phyloP scores from a whole-genome alignment of 108 stramenopile genomes.

The Bacterosira constricta region DNA sequence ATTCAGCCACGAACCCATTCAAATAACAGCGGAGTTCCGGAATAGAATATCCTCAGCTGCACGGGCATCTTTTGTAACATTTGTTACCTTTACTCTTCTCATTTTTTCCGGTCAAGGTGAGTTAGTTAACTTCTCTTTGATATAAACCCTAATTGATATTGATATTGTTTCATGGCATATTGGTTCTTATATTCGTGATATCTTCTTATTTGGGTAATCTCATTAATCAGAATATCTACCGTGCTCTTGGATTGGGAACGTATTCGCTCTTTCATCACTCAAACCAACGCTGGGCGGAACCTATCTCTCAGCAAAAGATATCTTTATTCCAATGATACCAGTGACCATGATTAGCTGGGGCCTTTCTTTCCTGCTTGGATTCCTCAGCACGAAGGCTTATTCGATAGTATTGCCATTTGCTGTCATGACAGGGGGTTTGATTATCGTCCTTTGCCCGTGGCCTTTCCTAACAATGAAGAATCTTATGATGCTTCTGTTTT shows the following conservation, averaged over 20 bases:
- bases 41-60: constrained; percentile 3
- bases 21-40: constrained; percentile 8
- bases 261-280: constrained; percentile 33
- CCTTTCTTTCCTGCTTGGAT: constrained; percentile 10
- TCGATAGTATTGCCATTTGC: constrained; percentile 25
- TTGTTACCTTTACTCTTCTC: constrained; percentile 3
- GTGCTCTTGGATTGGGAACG: constrained; percentile 46
- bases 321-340: constrained; percentile 22
- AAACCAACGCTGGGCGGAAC: constrained; percentile 32
- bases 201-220: neutral
- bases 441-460: constrained; percentile 26
- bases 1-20: constrained; percentile 17
- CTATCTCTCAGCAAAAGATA: constrained; percentile 16
- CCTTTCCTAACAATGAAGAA: constrained; percentile 23
- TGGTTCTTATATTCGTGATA: neutral
- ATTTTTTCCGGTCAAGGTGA: constrained; percentile 6
- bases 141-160: too few species aligned
- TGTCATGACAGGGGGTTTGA: neutral
- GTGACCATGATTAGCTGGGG: constrained; percentile 30
- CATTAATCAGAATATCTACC: neutral
- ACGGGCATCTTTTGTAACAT: constrained; percentile 2
- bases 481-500: constrained; percentile 28
- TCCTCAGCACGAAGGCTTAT: constrained; percentile 1
- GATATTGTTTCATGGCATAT: neutral
- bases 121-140: neutral